phyloP scores from a whole-genome alignment of 1,139 yeast genomes.

The Magnusiomyces fungicola region DNA sequence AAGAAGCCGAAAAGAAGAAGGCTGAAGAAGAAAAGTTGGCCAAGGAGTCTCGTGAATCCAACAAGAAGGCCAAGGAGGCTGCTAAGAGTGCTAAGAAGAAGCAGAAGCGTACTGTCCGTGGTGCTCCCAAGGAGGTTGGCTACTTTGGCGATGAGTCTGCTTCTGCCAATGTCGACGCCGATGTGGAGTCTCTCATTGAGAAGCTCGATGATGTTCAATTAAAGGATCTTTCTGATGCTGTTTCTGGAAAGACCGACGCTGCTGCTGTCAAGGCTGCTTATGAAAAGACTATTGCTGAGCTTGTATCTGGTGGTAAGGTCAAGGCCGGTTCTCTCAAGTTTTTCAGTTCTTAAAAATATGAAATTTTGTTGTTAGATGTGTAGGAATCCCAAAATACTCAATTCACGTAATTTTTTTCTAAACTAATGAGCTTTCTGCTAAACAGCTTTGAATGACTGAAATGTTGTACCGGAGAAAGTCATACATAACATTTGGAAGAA shows the following conservation, averaged over 20 bases:
- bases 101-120: slow-evolving; percentile 89
- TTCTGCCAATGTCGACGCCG: slow-evolving; percentile 41
- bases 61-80: slow-evolving; percentile 94
- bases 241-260: slow-evolving; percentile 43
- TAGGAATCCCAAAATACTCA: not conserved
- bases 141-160: slow-evolving; percentile 64
- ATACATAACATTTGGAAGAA: no score
- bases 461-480: no score
- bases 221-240: slow-evolving; percentile 58
- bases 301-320: slow-evolving; percentile 38
- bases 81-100: slow-evolving; percentile 96
- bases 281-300: slow-evolving; percentile 40
- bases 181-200: slow-evolving; percentile 71
- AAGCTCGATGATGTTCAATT: slow-evolving; percentile 70
- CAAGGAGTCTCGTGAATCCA: slow-evolving; percentile 50
- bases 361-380: not conserved
- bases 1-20: slow-evolving; percentile 76
- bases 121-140: slow-evolving; percentile 71
- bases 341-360: slow-evolving; percentile 1
- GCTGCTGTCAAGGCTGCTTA: slow-evolving; percentile 47
- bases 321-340: slow-evolving; percentile 13
- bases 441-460: no score
- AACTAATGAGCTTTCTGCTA: not conserved
- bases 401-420: not conserved
- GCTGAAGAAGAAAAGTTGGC: slow-evolving; percentile 66